phyloP scores from a whole-genome alignment of 2,329 filamentous ascomycete species.

The Ciborinia camelliae region DNA sequence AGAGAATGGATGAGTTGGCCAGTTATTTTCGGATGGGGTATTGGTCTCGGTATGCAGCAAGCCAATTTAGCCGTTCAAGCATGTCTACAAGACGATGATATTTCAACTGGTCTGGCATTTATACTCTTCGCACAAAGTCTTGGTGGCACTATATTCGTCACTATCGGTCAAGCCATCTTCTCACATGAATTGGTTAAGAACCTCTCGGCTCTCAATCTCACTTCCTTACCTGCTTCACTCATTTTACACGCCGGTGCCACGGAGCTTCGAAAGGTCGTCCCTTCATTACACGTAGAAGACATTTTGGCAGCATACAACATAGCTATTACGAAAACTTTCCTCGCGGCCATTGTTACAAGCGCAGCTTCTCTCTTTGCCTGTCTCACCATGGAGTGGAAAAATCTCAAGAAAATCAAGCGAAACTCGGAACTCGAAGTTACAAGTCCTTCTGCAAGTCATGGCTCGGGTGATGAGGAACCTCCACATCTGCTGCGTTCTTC shows the following conservation, averaged over 20 bases:
- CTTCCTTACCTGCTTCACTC: constrained; percentile 14
- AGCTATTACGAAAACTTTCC: constrained; percentile 51
- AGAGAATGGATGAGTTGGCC: constrained; percentile 39
- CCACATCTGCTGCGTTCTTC: not conserved
- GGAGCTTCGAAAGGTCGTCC: constrained; percentile 43
- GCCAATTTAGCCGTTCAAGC: constrained; percentile 34
- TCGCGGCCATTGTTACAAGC: constrained; percentile 51
- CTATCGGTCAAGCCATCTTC: constrained; percentile 34
- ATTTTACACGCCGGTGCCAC: constrained; percentile 47
- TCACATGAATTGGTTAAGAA: constrained; percentile 31
- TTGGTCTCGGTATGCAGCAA: constrained; percentile 36
- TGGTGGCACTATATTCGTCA: constrained; percentile 40
- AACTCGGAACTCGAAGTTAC: not conserved
- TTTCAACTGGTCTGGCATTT: constrained; percentile 35
- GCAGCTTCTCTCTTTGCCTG: constrained; percentile 47
- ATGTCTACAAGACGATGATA: constrained; percentile 30
- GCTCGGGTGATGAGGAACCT: not conserved
- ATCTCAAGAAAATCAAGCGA: constrained; percentile 47
- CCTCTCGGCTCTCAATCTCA: constrained; percentile 19
- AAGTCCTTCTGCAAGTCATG: not conserved
- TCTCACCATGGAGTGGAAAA: constrained; percentile 54
- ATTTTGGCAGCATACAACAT: constrained; percentile 55
- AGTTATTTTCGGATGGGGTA: constrained; percentile 34
- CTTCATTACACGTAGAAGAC: constrained; percentile 40
- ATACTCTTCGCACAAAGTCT: constrained; percentile 40